phyloP scores from a whole-genome alignment of 371 early-diverging fungal species.

The Rhizopus arrhizus region DNA sequence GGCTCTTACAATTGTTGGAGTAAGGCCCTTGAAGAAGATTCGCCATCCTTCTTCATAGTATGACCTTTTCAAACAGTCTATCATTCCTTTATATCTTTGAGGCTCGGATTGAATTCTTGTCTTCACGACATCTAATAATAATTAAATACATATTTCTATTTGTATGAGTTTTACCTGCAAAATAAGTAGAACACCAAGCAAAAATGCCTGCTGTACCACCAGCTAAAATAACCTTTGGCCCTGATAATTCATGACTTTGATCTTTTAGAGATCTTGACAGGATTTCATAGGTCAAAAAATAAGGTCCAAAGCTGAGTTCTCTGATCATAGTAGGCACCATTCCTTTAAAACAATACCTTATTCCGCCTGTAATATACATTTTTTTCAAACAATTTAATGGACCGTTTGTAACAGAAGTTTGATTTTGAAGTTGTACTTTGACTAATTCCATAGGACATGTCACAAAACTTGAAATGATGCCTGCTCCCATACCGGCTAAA shows the following conservation, averaged over 20 bases:
- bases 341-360: conserved; percentile 68
- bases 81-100: conserved; percentile 56
- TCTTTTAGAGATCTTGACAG: conserved; percentile 43
- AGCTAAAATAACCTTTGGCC: conserved; percentile 62
- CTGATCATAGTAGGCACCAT: conserved; percentile 64
- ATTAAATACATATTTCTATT: background rate
- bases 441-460: conserved; percentile 69
- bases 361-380: conserved; percentile 58
- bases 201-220: conserved; percentile 78
- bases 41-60: conserved; percentile 64
- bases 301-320: conserved; percentile 79
- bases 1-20: conserved; percentile 76
- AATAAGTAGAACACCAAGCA: conserved; percentile 82
- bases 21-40: conserved; percentile 71
- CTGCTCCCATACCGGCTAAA: conserved; percentile 67
- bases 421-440: conserved; percentile 67
- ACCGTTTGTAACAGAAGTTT: conserved; percentile 46
- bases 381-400: conserved; percentile 65
- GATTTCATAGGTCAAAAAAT: conserved; percentile 76
- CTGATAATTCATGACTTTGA: conserved; percentile 45
- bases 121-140: conserved; percentile 68
- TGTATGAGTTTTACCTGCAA: conserved; percentile 51
- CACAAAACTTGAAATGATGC: conserved; percentile 61
- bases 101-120: conserved; percentile 73
- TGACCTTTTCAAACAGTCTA: conserved; percentile 54